Evolutionary conservation across 2,329 filamentous ascomycete species (phyloP).

Genomic region (Taxawa tesnikishii): DNA sequence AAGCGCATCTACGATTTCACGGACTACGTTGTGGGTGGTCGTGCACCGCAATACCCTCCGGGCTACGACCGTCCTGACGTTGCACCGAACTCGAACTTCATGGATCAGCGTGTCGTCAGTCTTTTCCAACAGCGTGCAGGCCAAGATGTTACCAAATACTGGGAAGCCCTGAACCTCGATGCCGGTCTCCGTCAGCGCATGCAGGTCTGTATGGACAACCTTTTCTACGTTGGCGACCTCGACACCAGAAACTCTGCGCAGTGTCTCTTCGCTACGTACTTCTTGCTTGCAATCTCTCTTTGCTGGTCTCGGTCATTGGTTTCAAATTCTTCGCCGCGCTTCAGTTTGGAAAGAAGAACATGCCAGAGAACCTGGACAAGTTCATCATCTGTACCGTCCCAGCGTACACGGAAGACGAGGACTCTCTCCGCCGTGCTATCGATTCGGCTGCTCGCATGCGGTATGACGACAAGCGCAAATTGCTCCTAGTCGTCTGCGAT

Average conservation of each 20-base stretch:
- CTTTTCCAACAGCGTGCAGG: slow-evolving; percentile 71
- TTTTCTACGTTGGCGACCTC: slow-evolving; percentile 86
- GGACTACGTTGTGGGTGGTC: slow-evolving; percentile 65
- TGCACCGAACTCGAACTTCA: slow-evolving; percentile 57
- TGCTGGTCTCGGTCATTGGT: slow-evolving; percentile 69
- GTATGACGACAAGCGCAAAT: slow-evolving; percentile 96
- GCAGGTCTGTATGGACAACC: slow-evolving; percentile 76
- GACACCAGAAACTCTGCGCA: slow-evolving; percentile 79
- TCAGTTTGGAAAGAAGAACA: slow-evolving; percentile 82
- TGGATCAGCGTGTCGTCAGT: slow-evolving; percentile 60
- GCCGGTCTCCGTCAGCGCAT: slow-evolving; percentile 50
- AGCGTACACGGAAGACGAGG: slow-evolving; percentile 96
- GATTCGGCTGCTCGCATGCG: slow-evolving; percentile 91
- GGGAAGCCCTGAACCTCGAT: slow-evolving; percentile 56
- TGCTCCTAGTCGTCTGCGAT: slow-evolving; percentile 84
- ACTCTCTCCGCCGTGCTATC: slow-evolving; percentile 90
- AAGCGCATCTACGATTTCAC: slow-evolving; percentile 81
- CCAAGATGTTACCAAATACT: slow-evolving; percentile 70
- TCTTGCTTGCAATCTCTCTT: slow-evolving; percentile 74
- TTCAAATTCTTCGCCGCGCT: slow-evolving; percentile 97
- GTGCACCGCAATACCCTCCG: slow-evolving; percentile 45
- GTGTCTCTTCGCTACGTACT: slow-evolving; percentile 81
- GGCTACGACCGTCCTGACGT: slow-evolving; percentile 37
- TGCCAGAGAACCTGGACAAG: slow-evolving; percentile 94
- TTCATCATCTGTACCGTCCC: slow-evolving; percentile 97